Base-by-base conservation (phyloP, 164 flowering plant genomes). In the Chimonanthus salicifolius region DNA sequence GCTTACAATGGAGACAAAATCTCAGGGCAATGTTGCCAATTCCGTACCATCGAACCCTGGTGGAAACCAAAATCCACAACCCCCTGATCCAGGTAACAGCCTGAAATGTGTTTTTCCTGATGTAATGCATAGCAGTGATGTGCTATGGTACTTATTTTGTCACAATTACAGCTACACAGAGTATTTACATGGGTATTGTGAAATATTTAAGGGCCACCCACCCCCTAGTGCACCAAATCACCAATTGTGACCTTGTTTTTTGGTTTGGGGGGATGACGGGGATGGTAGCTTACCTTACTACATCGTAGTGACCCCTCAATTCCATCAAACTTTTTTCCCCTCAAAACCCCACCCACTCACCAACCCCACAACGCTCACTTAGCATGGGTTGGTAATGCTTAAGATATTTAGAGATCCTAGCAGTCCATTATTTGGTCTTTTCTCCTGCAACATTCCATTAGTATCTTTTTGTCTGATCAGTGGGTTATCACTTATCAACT, bases 1-100 rank as follows among this genome's bases (percentile, higher is more conserved):
- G 90, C 80, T 87, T 64, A 71, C 87, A 20, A 81, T 89, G 87
- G 97, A 89, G 79, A 78, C 76, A n/a, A 87, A 87, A 72, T 75
- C 86, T 80, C 88, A 85, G 71, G 0, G 81, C 64, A 54, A 71
- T 9, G 70, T 74, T 33, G 21, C 83, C 21, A 80, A 74, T 79
- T 20, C 78, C 49, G 21, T 78, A 67, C 79, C 81, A 64, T 68
- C 84, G 58, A 83, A 83, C 68, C 13, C 13, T 51, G 81, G 76
- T 63, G 71, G 43, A 65, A 72, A 77, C 71, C 83, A 69, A 76
- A 80, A 72, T 54, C 82, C 86, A 15, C 74, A 72, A 58, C 89
- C 81, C 71, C 75, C 83, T 79, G 90, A 84, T 73, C 75, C 83
- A 80, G 88, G 91, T 83, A 81, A 71, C 70, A 67, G 48, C 97